Evolutionary conservation across 768 basidiomycete species (phyloP).

Genomic region (Amanita subjunquillea): DNA sequence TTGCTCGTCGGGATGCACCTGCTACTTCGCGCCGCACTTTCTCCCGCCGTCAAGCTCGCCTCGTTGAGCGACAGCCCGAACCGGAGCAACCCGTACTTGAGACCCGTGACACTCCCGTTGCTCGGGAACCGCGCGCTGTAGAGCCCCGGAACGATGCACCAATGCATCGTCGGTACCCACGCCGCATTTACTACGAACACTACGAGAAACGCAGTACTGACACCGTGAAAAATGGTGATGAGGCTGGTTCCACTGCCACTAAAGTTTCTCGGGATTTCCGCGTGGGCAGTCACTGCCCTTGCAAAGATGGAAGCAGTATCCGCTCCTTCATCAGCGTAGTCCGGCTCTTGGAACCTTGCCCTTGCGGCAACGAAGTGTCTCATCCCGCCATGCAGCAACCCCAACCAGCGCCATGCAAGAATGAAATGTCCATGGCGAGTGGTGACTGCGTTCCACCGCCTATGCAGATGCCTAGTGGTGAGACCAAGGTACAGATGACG

Average conservation of each 20-base stretch:
- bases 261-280: background rate
- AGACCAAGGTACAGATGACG: background rate
- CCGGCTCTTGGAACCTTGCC: constrained; percentile 1
- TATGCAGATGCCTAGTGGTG: background rate
- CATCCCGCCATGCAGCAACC: background rate
- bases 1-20: constrained; percentile 11
- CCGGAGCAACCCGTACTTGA: constrained; percentile 15
- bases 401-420: background rate
- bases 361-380: background rate
- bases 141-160: constrained; percentile 1
- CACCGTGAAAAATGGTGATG: too few relatives aligned
- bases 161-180: constrained; percentile 17
- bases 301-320: background rate
- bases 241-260: background rate
- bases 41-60: constrained; percentile 18
- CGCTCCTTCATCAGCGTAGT: constrained; percentile 1
- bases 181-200: constrained; percentile 16
- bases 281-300: background rate
- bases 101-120: constrained; percentile 15
- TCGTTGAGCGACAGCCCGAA: constrained; percentile 14
- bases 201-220: constrained; percentile 17
- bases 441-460: background rate
- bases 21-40: constrained; percentile 4
- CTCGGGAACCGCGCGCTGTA: constrained; percentile 11
- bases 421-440: background rate